Evolutionary conservation across 768 basidiomycete genomes (phyloP), one percentile per base, ranked within the genome.

Genomic region (Mrakia gelida): DNA sequence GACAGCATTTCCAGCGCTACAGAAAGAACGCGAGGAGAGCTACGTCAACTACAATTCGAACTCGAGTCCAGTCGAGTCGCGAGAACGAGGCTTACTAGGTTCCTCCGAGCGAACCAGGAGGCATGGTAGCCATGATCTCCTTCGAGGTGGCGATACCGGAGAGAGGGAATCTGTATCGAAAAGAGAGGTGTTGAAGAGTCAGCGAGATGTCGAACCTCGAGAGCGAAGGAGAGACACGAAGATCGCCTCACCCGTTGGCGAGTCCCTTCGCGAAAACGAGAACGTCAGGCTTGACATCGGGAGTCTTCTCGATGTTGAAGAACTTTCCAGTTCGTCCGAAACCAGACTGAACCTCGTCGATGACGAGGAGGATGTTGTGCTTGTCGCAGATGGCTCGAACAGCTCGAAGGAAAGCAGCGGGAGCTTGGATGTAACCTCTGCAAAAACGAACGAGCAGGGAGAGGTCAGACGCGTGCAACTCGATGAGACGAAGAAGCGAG

Each of bases 211-310:
- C 45, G 45, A 45, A 6, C 7, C 9, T 45, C 41, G 45, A 52
- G 49, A 52, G 18, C 18, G 18, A 52, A 52, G 49, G 21, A 52
- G 49, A 21, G 15, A 52, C 15, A 21, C 2, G 18, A 52, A 7
- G 18, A 52, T 52, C 49, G 49, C 16, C 49, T 16, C 18, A 52
- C 21, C 83, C 32, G 74, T 89, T 84, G 70, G 84, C 83, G 52
- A 85, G 80, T 54, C 84, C 92, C 88, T 98, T 98, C 43, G 96
- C 96, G 80, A 93, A 90, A 75, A 92, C 85, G 86, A 98, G 85
- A 72, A 98, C 91, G 82, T 98, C 96, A 2, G 96, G 95, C 79
- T 87, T 87, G 76, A 97, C 91, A 2, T 90, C 91, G 65, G 92
- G 92, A 3, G 67, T 52, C 83, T 94, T 90, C 83, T 94, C 90